A percentile compares a stretch with the other conserved stretches of the same genome.
These are phyloP conservation scores for Lachancea waltii DNA, from an alignment of 805 yeast genomes.

Conservation along the genomic window DNA sequence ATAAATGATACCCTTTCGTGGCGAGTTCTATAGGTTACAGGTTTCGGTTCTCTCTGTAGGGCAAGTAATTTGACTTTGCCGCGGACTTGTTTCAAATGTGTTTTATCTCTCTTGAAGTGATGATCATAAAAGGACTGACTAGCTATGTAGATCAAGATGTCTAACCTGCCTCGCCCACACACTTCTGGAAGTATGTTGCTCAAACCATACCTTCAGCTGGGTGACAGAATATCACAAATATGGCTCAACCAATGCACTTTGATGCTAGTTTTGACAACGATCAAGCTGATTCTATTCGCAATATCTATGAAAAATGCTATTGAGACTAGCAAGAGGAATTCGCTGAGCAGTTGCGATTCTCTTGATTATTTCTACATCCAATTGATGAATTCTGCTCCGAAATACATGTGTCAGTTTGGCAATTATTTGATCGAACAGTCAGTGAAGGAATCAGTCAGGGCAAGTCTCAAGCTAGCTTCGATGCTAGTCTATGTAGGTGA, in stretches of 20 bases:
- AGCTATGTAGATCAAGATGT: neutral
- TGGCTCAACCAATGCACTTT: conserved; percentile 64
- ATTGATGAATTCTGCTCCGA: conserved; percentile 44
- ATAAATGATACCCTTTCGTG: neutral
- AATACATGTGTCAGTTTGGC: conserved; percentile 48
- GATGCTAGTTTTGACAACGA: conserved; percentile 44
- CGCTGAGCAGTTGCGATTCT: conserved; percentile 41
- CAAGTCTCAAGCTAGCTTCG: conserved; percentile 38
- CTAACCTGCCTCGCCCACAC: neutral
- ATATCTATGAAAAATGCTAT: conserved; percentile 41
- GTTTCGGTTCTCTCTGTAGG: too few relatives aligned
- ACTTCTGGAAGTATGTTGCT: neutral
- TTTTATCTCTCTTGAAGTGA: neutral
- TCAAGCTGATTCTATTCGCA: conserved; percentile 57
- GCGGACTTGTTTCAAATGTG: neutral
- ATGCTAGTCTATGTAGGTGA: conserved; percentile 52
- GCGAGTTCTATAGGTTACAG: neutral
- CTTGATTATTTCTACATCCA: conserved; percentile 37
- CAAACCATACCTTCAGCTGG: conserved; percentile 39
- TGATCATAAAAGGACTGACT: neutral
- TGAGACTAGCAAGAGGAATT: conserved; percentile 33
- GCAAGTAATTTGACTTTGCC: too few relatives aligned
- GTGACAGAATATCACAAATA: conserved; percentile 54
- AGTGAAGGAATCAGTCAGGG: conserved; percentile 43
- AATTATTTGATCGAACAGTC: conserved; percentile 44